Evolutionary conservation across 192 early-diverging fungal species (phyloP).

Genomic region (Entomortierella chlamydospora): DNA sequence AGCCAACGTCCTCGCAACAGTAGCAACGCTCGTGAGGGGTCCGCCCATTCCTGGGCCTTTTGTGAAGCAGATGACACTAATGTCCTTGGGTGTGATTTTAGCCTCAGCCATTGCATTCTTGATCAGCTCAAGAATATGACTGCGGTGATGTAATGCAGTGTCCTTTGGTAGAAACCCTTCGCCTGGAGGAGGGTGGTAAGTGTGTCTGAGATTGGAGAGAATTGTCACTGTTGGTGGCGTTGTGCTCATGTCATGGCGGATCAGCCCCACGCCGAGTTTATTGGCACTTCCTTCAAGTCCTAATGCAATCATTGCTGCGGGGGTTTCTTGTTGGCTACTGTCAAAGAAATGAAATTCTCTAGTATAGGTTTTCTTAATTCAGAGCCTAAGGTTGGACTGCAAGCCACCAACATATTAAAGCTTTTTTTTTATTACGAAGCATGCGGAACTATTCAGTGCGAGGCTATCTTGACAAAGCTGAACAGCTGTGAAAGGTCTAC

Average conservation of each 20-base stretch:
- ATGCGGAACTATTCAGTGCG: no score
- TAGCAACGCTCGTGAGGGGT: conserved; percentile 90
- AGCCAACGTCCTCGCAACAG: conserved; percentile 92
- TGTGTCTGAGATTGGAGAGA: conserved; percentile 91
- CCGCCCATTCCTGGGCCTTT: conserved; percentile 99
- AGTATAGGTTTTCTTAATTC: no score
- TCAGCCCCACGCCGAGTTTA: conserved; percentile 96
- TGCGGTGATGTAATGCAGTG: conserved; percentile 93
- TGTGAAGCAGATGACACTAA: conserved; percentile 96
- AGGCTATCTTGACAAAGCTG: conserved; percentile 43
- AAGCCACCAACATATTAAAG: no score
- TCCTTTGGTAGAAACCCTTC: conserved; percentile 95
- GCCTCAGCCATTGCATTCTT: conserved; percentile 84
- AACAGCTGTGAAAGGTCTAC: conserved; percentile 81
- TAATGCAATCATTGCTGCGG: conserved; percentile 71
- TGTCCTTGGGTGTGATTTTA: conserved; percentile 74
- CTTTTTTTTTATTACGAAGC: no score
- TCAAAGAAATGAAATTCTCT: no score
- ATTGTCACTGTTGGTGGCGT: conserved; percentile 70
- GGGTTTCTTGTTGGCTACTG: background rate
- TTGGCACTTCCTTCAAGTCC: conserved; percentile 95
- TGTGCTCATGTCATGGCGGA: conserved; percentile 76
- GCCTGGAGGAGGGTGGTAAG: conserved; percentile 96
- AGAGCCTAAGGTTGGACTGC: no score
- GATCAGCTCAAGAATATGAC: conserved; percentile 77